These are phyloP conservation scores for Corchorus capsularis DNA, from an alignment of 345 rosid species.

Conservation along the genomic window DNA sequence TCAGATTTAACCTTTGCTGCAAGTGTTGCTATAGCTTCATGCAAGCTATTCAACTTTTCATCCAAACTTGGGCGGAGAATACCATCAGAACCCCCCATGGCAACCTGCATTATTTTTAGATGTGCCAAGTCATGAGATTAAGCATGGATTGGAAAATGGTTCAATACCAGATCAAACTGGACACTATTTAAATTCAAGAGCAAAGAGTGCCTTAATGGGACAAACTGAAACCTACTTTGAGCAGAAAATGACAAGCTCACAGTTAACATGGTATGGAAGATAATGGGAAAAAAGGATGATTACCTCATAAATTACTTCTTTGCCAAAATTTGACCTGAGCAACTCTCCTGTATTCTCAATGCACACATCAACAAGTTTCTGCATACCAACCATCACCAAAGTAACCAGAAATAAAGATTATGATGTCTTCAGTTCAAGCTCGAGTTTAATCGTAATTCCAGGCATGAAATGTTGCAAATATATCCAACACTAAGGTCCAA, in stretches of 20 bases:
- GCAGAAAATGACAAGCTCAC: neutral
- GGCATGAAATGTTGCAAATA: neutral
- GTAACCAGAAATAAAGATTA: neutral
- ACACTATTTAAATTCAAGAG: neutral
- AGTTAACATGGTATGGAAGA: neutral
- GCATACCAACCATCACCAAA: constrained; percentile 31
- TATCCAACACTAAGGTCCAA: neutral
- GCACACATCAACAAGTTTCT: constrained; percentile 71
- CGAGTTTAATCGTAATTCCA: neutral
- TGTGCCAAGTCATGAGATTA: constrained; percentile 3
- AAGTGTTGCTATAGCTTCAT: constrained; percentile 67
- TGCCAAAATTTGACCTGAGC: constrained; percentile 72
- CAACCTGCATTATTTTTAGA: constrained; percentile 47
- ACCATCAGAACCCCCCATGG: constrained; percentile 65
- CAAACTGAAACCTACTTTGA: neutral
- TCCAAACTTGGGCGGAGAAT: constrained; percentile 60
- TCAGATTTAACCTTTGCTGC: constrained; percentile 62
- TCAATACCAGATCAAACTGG: neutral
- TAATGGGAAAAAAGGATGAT: constrained; percentile 8
- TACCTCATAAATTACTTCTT: constrained; percentile 84
- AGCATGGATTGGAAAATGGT: neutral
- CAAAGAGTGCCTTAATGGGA: neutral
- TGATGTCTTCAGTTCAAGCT: neutral
- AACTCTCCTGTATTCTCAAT: constrained; percentile 65
- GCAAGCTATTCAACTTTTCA: constrained; percentile 57